Base-by-base conservation (phyloP, 2,329 filamentous ascomycete genomes). In the Fusarium neocosmosporiellum region DNA sequence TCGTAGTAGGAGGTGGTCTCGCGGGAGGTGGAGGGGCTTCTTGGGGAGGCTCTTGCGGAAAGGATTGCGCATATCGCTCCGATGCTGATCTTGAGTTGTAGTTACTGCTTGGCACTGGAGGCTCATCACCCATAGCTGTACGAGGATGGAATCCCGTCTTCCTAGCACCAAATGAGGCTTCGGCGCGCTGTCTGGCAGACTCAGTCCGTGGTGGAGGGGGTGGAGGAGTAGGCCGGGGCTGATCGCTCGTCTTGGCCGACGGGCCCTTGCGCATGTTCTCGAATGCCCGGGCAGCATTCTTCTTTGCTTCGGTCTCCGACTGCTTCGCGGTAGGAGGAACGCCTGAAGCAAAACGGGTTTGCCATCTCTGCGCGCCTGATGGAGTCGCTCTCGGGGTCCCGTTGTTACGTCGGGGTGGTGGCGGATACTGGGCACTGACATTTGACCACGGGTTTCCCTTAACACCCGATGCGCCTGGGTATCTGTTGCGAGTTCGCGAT, bases 361-460 rank as follows among this genome's bases (percentile, higher is more conserved):
- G 81, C 79, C 86, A 88, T 77, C 85, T 82, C 33, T 85, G 81
- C 5, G 85, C 84, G 4, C 85, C 85, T 41, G 82, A 71, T 14
- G 81, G 75, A 10, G 65, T 57, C 20, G 75, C 33, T 59, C 75
- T 69, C 61, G 68, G 24, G 18, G 61, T 58, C 34, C 66, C 67
- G 16, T 70, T 71, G 27, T 80, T 82, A 7, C 85, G 82, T 13
- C 83, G 81, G 24, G 87, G 87, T 24, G 88, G 88, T 13, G 85
- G 82, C 16, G 87, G 87, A 68, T 85, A 90, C 58, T 86, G 82
- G 27, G 84, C 81, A 39, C 81, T 82, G 7, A 83, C 84, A 74
- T 88, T 83, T 63, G 84, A 80, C 86, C 88, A 90, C 1, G 88
- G 88, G 73, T 90, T 90, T 16, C 88, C 88, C 70, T 80, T 85